Base-by-base conservation (phyloP, 2,329 filamentous ascomycete genomes). In the Nemania serpens region DNA sequence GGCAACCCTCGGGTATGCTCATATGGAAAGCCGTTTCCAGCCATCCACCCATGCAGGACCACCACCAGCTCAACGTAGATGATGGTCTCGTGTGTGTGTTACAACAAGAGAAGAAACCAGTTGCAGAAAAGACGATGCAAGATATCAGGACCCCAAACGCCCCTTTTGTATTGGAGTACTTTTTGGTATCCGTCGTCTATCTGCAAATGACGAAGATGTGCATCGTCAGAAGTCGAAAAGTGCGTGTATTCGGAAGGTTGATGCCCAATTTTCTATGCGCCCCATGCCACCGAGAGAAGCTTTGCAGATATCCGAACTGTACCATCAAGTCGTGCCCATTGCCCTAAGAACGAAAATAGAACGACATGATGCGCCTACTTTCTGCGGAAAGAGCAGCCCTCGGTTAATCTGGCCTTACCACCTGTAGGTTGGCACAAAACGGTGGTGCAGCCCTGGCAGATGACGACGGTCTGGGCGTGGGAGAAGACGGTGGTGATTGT, bases 401-500 rank as follows among this genome's bases (percentile, higher is more conserved):
- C 95, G 71, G 95, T 99, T 78, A 99, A 87, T 81, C 95, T 88
- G 78, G 95, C 95, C 88, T 99, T 99, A 78, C 95, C 95, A 88
- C 95, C 95, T 74, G 95, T 99, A 72, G 95, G 95, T 83, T 99
- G 95, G 91, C 95, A 99, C 69, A 99, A 91, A 73, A 99, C 95
- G 76, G 96, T 97, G 76, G 94, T 97, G 91, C 95, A 99, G 77
- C 95, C 95, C 78, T 93, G 93, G 90, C 95, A 99, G 88, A 98
- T 96, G 82, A 99, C 95, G 81, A 99, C 95, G 80, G 95, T 99
- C 88, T 99, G 95, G 82, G 95, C 95, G 88, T 99, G 95, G 69
- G 94, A 98, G 91, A 98, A 99, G 83, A 99, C 95, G 81, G 95
- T 99, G 82, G 95, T 99, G 88, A 99, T 99, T 82, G 93, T 97